Percentiles rank a stretch among this genome's conserved stretches.
Evolutionary conservation across 768 basidiomycete genomes (phyloP).

Genomic region (Kwoniella sp.): DNA sequence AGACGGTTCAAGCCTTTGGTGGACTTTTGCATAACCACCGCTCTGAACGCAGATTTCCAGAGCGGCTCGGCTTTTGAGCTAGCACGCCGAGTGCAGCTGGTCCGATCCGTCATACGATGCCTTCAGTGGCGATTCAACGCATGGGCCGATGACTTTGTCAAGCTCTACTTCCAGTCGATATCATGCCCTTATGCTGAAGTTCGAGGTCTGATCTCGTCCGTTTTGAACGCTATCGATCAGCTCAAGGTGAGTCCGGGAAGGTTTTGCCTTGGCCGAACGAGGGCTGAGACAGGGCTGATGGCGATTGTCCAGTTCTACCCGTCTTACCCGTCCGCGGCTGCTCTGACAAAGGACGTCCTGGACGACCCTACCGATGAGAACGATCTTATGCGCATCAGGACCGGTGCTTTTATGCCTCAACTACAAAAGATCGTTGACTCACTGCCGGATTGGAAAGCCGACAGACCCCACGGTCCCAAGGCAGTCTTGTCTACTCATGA

Average conservation of each 20-base stretch:
- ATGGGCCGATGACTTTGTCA: constrained; percentile 64
- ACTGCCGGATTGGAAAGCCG: constrained; percentile 66
- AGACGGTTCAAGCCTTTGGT: constrained; percentile 68
- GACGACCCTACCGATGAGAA: constrained; percentile 57
- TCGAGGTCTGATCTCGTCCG: constrained; percentile 63
- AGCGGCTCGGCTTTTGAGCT: constrained; percentile 83
- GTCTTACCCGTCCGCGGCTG: constrained; percentile 58
- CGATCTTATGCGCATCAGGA: constrained; percentile 71
- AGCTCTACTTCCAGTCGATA: constrained; percentile 68
- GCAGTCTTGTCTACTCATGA: constrained; percentile 86
- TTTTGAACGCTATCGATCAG: constrained; percentile 65
- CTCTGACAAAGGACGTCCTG: constrained; percentile 63
- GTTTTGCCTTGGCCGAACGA: neutral
- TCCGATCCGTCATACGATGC: constrained; percentile 64
- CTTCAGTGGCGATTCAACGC: constrained; percentile 65
- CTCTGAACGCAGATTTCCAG: constrained; percentile 68
- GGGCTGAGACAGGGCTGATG: constrained; percentile 49
- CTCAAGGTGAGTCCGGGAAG: constrained; percentile 58
- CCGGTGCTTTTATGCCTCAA: constrained; percentile 60
- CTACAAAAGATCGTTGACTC: constrained; percentile 59
- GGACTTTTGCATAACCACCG: constrained; percentile 66
- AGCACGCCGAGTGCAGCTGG: constrained; percentile 66
- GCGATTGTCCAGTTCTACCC: constrained; percentile 55
- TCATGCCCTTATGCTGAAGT: constrained; percentile 84
- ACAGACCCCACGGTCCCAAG: constrained; percentile 77